A percentile compares a stretch with the other conserved stretches of the same genome.
Conservation (phyloP, 139 green algal genomes). For the Auxenochlorella protothecoides region DNA sequence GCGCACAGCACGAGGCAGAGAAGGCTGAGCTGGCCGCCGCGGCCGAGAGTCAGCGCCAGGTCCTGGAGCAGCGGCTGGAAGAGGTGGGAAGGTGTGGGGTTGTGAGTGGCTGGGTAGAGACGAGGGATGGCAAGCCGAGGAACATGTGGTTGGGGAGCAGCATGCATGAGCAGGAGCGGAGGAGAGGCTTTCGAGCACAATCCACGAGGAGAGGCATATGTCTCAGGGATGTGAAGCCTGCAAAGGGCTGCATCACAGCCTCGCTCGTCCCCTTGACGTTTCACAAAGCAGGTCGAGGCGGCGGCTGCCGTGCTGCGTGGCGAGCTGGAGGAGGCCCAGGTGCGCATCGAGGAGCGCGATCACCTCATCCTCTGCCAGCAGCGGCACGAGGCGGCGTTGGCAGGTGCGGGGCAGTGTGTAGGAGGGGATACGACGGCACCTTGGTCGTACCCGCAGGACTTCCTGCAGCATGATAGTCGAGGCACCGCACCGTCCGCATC, state of each 20-base stretch:
- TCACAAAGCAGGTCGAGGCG: too few relatives aligned
- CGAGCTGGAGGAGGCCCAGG: slow-evolving; percentile 15
- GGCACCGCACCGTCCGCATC: too few relatives aligned
- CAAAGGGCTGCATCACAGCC: too few relatives aligned
- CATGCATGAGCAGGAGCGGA: background rate
- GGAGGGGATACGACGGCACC: too few relatives aligned
- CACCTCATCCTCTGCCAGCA: slow-evolving; percentile 31
- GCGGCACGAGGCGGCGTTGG: slow-evolving; percentile 7
- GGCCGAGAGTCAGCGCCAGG: slow-evolving; percentile 1
- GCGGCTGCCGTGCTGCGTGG: slow-evolving; percentile 2
- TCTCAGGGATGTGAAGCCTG: too few relatives aligned
- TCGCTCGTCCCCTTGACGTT: too few relatives aligned
- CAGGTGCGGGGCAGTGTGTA: background rate
- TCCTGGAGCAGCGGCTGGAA: background rate
- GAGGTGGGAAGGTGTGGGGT: slow-evolving; percentile 3
- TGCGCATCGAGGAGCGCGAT: slow-evolving; percentile 26
- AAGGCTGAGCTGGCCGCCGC: slow-evolving; percentile 4
- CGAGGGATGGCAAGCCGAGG: background rate
- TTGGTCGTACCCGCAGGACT: too few relatives aligned
- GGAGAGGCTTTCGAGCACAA: too few relatives aligned
- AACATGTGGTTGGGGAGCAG: background rate
- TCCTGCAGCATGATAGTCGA: too few relatives aligned
- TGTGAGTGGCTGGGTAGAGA: background rate
- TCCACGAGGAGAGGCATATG: too few relatives aligned
- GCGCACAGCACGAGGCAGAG: slow-evolving; percentile 20